Evolutionary conservation across 805 yeast species (phyloP).

Genomic region (Tetrapisispora nanseiensis): DNA sequence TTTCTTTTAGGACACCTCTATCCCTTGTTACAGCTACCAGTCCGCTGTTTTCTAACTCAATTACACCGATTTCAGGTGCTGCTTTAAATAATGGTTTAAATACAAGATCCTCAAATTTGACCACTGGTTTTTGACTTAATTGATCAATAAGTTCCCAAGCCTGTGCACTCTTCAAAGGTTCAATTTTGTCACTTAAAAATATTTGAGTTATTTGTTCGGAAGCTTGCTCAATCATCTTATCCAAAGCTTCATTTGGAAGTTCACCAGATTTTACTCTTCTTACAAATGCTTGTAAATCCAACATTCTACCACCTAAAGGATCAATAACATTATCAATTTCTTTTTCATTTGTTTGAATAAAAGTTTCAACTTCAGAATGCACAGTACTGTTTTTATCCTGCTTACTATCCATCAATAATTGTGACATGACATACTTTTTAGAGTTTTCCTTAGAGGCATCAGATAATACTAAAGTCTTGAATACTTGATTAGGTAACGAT

Average conservation of each 20-base stretch:
- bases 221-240: slow-evolving; percentile 74
- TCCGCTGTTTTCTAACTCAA: slow-evolving; percentile 71
- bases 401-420: slow-evolving; percentile 30
- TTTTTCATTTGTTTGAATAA: slow-evolving; percentile 13
- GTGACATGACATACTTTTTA: slow-evolving; percentile 53
- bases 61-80: slow-evolving; percentile 44
- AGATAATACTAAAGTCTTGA: slow-evolving; percentile 60
- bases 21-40: slow-evolving; percentile 62
- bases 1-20: slow-evolving; percentile 59
- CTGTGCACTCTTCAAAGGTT: slow-evolving; percentile 63
- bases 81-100: slow-evolving; percentile 52
- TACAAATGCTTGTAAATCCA: slow-evolving; percentile 82
- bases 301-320: slow-evolving; percentile 91
- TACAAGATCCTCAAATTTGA: slow-evolving; percentile 44
- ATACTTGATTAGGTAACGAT: slow-evolving; percentile 79
- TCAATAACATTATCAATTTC: slow-evolving; percentile 48
- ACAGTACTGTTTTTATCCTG: slow-evolving; percentile 11
- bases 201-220: slow-evolving; percentile 82
- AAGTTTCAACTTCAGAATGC: background rate
- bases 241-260: slow-evolving; percentile 60
- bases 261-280: slow-evolving; percentile 88
- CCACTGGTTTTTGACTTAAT: slow-evolving; percentile 40
- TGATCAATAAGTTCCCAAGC: slow-evolving; percentile 76
- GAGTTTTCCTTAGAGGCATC: slow-evolving; percentile 76
- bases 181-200: slow-evolving; percentile 42